Percentiles rank a stretch among this genome's conserved stretches.
Evolutionary conservation across 2,329 filamentous ascomycete genomes (phyloP).

Genomic region (Penicillium sp.): DNA sequence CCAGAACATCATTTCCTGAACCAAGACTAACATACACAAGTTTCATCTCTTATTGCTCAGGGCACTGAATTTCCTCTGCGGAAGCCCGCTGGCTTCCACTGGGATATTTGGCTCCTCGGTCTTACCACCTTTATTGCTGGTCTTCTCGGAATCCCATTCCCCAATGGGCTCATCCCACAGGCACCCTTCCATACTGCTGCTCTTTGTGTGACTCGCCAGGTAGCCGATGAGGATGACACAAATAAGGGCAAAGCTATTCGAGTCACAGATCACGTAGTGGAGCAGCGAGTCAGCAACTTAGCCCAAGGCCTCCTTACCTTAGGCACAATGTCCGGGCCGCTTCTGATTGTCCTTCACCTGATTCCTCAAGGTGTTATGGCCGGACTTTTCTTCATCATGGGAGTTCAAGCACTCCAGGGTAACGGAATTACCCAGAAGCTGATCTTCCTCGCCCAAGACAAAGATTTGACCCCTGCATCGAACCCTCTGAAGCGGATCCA

Average conservation of each 20-base stretch:
- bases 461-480: constrained; percentile 55
- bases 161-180: constrained; percentile 81
- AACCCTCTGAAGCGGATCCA: constrained; percentile 63
- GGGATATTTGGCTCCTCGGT: constrained; percentile 80
- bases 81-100: constrained; percentile 82
- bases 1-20: background rate
- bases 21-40: constrained; percentile 42
- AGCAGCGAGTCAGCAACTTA: constrained; percentile 77
- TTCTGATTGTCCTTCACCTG: constrained; percentile 72
- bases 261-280: constrained; percentile 63
- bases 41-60: constrained; percentile 79
- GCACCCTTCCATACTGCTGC: constrained; percentile 80
- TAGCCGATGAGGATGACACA: constrained; percentile 58
- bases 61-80: constrained; percentile 78
- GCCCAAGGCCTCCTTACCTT: constrained; percentile 76
- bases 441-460: constrained; percentile 68
- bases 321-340: constrained; percentile 74
- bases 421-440: constrained; percentile 79
- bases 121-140: constrained; percentile 75
- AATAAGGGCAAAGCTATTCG: constrained; percentile 61
- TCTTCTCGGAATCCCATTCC: constrained; percentile 74
- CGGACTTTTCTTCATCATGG: constrained; percentile 84
- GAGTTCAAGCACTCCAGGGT: constrained; percentile 71
- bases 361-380: constrained; percentile 79
- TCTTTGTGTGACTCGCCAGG: constrained; percentile 67